Percentiles rank a stretch among this genome's conserved stretches.
phyloP scores from a whole-genome alignment of 2,329 filamentous ascomycete genomes.

The Aspergillus persii region DNA sequence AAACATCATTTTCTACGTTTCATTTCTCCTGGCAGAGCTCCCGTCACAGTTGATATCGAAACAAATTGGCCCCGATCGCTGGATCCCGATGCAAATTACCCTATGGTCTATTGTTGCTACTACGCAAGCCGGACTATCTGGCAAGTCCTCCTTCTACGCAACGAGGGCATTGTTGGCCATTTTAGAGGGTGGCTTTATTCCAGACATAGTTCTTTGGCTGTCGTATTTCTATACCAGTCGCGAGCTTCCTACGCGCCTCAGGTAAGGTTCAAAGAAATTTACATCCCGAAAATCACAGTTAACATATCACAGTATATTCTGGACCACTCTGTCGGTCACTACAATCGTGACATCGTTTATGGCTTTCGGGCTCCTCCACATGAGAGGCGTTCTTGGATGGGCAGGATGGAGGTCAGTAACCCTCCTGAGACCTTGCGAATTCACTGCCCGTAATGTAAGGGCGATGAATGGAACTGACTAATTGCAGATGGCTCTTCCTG shows the following conservation, averaged over 20 bases:
- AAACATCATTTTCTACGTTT: conserved; percentile 56
- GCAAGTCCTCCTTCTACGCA: conserved; percentile 37
- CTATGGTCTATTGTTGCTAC: conserved; percentile 52
- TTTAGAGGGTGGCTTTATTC: conserved; percentile 27
- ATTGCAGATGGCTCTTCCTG: conserved; percentile 50
- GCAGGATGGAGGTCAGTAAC: conserved; percentile 46
- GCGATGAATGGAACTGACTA: conserved; percentile 15
- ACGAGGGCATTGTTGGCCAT: conserved; percentile 43
- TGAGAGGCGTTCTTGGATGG: conserved; percentile 30
- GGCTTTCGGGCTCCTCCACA: conserved; percentile 37
- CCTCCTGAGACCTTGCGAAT: conserved; percentile 9
- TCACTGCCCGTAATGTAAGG: no score
- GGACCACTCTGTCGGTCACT: conserved; percentile 56
- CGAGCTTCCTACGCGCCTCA: conserved; percentile 46
- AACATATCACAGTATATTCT: conserved; percentile 54
- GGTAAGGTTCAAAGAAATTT: conserved; percentile 7
- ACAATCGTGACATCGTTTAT: conserved; percentile 36
- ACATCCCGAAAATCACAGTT: background rate
- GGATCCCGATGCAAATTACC: conserved; percentile 56
- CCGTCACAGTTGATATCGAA: conserved; percentile 59
- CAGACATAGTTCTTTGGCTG: conserved; percentile 53
- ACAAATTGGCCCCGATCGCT: conserved; percentile 54
- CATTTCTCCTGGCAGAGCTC: conserved; percentile 54
- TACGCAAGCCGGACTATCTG: conserved; percentile 46
- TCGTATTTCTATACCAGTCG: conserved; percentile 69